Base-by-base conservation (phyloP, 1,284 basidiomycete genomes). In the Irpex rosettiformis region DNA sequence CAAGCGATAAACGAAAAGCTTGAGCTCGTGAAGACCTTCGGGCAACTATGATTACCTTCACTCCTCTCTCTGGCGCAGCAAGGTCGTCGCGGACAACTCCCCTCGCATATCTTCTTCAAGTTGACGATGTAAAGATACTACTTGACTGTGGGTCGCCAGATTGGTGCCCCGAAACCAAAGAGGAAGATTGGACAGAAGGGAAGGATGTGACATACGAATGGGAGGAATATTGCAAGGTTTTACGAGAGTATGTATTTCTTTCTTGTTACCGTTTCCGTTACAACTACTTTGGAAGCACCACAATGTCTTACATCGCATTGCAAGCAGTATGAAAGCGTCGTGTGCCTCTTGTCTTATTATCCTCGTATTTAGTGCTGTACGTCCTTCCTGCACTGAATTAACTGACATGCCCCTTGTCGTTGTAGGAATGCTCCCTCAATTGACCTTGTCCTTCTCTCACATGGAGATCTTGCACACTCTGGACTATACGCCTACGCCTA, bases 61-160 rank as follows among this genome's bases (percentile, higher is more conserved):
- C 89, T n/a, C 91, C 93, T 1, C 77, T 96, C 43, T 90, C 92
- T 27, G 91, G 94, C 33, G 86, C 92, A 52, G 91, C 92, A 43
- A 81, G 82, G 55, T 85, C 88, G 1, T 79, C 84, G 1, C 77
- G 79, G 55, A 84, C 85, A 4, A 79, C 79, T 8, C 89, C 91
- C 2, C 77, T 93, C 33, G 82, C 85, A 18, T 98, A 98, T 73
- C 79, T 98, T 43, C 82, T 99, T 22, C 91, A 98, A 71, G 86
- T 99, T 59, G 97, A 99, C 78, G 93, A 96, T 74, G 89, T 97
- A 25, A 84, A 88, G 56, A 94, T 99, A 66, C 82, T 99, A 30
- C 82, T 99, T 58, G 97, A 99, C 77, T 94, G 96, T 73, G 96
- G 96, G 8, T 89, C 86, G n/a, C 84, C 88, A 57, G 93, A 89